These are phyloP conservation scores for Talaromyces proteolyticus DNA, from an alignment of 495 filamentous ascomycete genomes.

Conservation along the genomic window DNA sequence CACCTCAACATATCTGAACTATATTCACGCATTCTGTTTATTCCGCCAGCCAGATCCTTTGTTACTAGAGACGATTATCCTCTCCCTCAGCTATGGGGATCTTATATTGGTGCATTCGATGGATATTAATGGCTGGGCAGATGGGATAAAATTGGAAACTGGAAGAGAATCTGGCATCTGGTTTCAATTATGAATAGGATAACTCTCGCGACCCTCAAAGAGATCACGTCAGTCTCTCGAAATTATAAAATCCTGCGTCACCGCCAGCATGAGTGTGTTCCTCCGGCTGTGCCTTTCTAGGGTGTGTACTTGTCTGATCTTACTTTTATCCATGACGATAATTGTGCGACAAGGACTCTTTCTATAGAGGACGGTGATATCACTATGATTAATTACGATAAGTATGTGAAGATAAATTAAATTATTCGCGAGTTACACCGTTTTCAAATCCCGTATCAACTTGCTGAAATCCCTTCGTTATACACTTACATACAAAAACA, in stretches of 20 bases:
- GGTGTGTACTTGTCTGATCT: slow-evolving; percentile 89
- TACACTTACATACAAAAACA: slow-evolving; percentile 90
- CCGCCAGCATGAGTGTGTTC: slow-evolving; percentile 78
- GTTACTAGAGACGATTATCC: slow-evolving; percentile 68
- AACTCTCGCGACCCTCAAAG: slow-evolving; percentile 67
- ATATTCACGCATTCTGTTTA: slow-evolving; percentile 89
- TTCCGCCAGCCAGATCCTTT: slow-evolving; percentile 75
- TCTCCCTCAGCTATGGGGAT: slow-evolving; percentile 83
- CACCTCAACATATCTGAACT: slow-evolving; percentile 79
- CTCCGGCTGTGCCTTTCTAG: slow-evolving; percentile 90
- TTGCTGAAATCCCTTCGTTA: slow-evolving; percentile 81
- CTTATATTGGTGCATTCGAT: slow-evolving; percentile 92
- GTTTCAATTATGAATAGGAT: slow-evolving; percentile 80
- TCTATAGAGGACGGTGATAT: slow-evolving; percentile 50
- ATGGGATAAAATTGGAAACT: slow-evolving; percentile 85
- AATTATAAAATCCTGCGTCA: slow-evolving; percentile 89
- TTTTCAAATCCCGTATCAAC: slow-evolving; percentile 90
- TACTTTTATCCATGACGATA: slow-evolving; percentile 78
- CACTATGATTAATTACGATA: slow-evolving; percentile 95
- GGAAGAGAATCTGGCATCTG: slow-evolving; percentile 91
- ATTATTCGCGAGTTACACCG: slow-evolving; percentile 93
- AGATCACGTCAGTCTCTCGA: slow-evolving; percentile 76
- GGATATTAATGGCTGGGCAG: slow-evolving; percentile 97
- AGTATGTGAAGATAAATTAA: slow-evolving; percentile 86
- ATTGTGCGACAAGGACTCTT: slow-evolving; percentile 55